These are phyloP conservation scores for Lipomyces chichibuensis DNA, from an alignment of 805 yeast species.

Conservation along the genomic window DNA sequence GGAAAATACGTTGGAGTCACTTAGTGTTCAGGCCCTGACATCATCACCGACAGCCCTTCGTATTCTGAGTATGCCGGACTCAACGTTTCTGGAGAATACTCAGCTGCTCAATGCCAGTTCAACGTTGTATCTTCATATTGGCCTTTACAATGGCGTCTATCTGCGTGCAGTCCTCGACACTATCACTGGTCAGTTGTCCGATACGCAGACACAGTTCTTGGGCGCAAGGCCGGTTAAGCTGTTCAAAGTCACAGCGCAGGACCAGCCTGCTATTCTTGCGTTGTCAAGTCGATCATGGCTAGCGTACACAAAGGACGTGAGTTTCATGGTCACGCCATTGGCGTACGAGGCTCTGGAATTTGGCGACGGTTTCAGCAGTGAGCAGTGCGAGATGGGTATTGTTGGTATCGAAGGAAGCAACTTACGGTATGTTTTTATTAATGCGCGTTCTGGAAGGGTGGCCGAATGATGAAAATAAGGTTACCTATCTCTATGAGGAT, in stretches of 20 bases:
- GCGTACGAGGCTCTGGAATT: constrained; percentile 46
- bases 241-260: constrained; percentile 44
- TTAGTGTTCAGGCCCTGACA: constrained; percentile 68
- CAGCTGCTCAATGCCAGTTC: constrained; percentile 26
- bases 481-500: constrained; percentile 25
- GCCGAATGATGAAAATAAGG: constrained; percentile 33
- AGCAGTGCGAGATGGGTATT: constrained; percentile 63
- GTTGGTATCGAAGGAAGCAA: constrained; percentile 61
- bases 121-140: constrained; percentile 63
- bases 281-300: constrained; percentile 61
- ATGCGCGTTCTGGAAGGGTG: constrained; percentile 41
- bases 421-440: constrained; percentile 44
- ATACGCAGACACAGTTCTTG: constrained; percentile 68
- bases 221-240: constrained; percentile 70
- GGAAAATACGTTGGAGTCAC: constrained; percentile 59
- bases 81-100: constrained; percentile 17
- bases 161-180: constrained; percentile 62
- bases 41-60: constrained; percentile 52
- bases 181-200: constrained; percentile 62
- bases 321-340: constrained; percentile 54
- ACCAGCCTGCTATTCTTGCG: constrained; percentile 51
- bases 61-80: constrained; percentile 44
- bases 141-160: constrained; percentile 82
- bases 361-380: constrained; percentile 62
- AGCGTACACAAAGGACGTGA: constrained; percentile 47